Percentiles rank a stretch among this genome's conserved stretches.
These are phyloP conservation scores for Pezicula carpinea DNA, from an alignment of 2,329 filamentous ascomycete species.

Conservation along the genomic window DNA sequence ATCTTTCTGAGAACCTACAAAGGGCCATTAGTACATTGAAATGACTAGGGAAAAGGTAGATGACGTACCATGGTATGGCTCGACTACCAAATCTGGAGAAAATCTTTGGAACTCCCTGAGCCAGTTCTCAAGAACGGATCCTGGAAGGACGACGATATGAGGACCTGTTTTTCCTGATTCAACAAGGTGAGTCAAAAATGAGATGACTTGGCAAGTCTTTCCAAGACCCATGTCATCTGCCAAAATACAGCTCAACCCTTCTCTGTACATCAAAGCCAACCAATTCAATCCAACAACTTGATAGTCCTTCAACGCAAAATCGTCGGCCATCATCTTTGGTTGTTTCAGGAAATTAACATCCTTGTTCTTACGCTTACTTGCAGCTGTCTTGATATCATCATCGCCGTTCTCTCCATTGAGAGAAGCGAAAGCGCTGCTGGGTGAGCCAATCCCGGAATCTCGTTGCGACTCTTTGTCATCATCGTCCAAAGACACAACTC, in stretches of 20 bases:
- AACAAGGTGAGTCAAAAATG: slow-evolving; percentile 79
- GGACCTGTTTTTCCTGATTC: slow-evolving; percentile 64
- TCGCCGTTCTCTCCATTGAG: slow-evolving; percentile 36
- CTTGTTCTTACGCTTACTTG: slow-evolving; percentile 15
- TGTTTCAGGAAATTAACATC: slow-evolving; percentile 39
- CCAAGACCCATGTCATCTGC: slow-evolving; percentile 97
- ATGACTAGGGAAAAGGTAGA: background rate
- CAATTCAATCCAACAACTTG: slow-evolving; percentile 94
- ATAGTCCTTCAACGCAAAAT: slow-evolving; percentile 82
- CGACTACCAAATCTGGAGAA: slow-evolving; percentile 69
- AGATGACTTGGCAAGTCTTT: slow-evolving; percentile 95
- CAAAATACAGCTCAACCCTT: slow-evolving; percentile 80
- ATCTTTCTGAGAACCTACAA: slow-evolving; percentile 60
- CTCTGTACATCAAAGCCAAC: slow-evolving; percentile 78
- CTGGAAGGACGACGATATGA: slow-evolving; percentile 85
- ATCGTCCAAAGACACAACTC: slow-evolving; percentile 45
- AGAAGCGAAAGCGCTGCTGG: slow-evolving; percentile 36
- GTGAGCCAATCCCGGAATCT: slow-evolving; percentile 66
- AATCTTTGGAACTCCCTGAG: slow-evolving; percentile 84
- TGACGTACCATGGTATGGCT: slow-evolving; percentile 54
- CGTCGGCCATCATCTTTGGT: slow-evolving; percentile 71
- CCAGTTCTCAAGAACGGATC: slow-evolving; percentile 96
- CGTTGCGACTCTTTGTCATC: slow-evolving; percentile 34
- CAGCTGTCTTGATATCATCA: slow-evolving; percentile 31
- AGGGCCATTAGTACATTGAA: slow-evolving; percentile 30